Evolutionary conservation across 2,329 filamentous ascomycete species (phyloP).

Genomic region (Aulographum hederae): DNA sequence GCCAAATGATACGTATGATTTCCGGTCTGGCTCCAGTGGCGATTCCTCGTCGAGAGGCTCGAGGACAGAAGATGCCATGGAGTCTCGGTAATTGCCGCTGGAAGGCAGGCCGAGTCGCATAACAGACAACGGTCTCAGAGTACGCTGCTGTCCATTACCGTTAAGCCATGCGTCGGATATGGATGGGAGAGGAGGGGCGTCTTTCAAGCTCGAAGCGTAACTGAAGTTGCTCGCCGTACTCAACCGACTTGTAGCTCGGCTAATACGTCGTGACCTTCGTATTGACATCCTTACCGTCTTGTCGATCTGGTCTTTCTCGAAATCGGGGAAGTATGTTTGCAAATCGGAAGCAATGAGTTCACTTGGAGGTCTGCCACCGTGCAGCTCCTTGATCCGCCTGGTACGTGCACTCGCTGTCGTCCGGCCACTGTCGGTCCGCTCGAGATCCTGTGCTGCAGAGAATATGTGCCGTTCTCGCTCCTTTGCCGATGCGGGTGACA

Average conservation of each 20-base stretch:
- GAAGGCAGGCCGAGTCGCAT: slow-evolving; percentile 36
- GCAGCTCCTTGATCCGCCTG: slow-evolving; percentile 57
- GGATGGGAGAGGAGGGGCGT: slow-evolving; percentile 86
- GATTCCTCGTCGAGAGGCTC: slow-evolving; percentile 87
- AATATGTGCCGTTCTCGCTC: slow-evolving; percentile 52
- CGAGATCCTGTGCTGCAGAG: slow-evolving; percentile 28
- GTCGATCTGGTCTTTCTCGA: slow-evolving; percentile 86
- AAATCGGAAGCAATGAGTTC: slow-evolving; percentile 94
- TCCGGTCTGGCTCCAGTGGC: slow-evolving; percentile 68
- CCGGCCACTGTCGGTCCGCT: slow-evolving; percentile 16
- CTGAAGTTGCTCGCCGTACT: slow-evolving; percentile 90
- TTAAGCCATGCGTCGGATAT: slow-evolving; percentile 87
- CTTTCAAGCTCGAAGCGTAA: slow-evolving; percentile 77
- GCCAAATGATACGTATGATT: slow-evolving; percentile 84
- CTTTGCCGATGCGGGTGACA: slow-evolving; percentile 55
- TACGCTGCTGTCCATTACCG: slow-evolving; percentile 26
- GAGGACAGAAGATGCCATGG: slow-evolving; percentile 72
- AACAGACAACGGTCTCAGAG: slow-evolving; percentile 40
- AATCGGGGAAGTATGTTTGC: slow-evolving; percentile 92
- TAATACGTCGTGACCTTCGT: slow-evolving; percentile 74
- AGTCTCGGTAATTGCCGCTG: slow-evolving; percentile 59
- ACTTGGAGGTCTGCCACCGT: slow-evolving; percentile 81
- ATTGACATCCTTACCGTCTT: slow-evolving; percentile 87
- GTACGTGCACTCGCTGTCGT: slow-evolving; percentile 22
- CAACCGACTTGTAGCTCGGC: slow-evolving; percentile 79